Evolutionary conservation across 1,284 basidiomycete genomes (phyloP).

Genomic region (Wallemia hederae): DNA sequence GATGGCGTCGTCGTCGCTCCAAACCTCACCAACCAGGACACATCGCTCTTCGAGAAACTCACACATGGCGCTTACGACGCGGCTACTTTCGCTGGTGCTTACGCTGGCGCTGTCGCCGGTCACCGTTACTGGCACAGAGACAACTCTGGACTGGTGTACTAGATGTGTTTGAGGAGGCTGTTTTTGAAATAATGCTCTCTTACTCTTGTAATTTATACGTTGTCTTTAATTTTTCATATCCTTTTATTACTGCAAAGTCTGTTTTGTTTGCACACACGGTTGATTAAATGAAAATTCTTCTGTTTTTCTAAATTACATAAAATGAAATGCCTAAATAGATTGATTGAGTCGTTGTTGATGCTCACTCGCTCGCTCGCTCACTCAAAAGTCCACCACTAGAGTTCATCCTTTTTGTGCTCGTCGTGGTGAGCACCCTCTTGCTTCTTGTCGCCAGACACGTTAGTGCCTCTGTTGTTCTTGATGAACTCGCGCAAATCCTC

Average conservation of each 20-base stretch:
- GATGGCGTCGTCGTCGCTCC: constrained; percentile 10
- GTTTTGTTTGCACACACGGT: too few species aligned
- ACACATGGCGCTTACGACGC: constrained; percentile 6
- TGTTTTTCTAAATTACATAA: too few species aligned
- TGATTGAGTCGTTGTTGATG: too few species aligned
- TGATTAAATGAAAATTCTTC: too few species aligned
- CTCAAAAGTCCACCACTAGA: background rate
- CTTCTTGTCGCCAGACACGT: constrained; percentile 6
- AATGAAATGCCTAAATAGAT: background rate
- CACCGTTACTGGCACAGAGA: constrained; percentile 8
- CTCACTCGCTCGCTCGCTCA: background rate
- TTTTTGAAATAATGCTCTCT: background rate
- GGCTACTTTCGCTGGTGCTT: constrained; percentile 8
- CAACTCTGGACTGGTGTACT: background rate
- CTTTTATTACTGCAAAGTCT: too few species aligned
- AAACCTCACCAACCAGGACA: constrained; percentile 7
- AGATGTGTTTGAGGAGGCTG: background rate
- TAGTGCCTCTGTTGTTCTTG: constrained; percentile 40
- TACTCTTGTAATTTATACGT: background rate
- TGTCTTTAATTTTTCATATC: too few species aligned
- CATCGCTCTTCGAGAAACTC: constrained; percentile 1
- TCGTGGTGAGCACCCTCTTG: constrained; percentile 12
- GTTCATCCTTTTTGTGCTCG: constrained; percentile 13
- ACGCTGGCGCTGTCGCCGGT: constrained; percentile 7
- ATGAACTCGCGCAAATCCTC: constrained; percentile 62